Percentiles rank a stretch among this genome's conserved stretches.
These are phyloP conservation scores for Coniochaeta sp. DNA, from an alignment of 2,329 filamentous ascomycete genomes.

Conservation along the genomic window DNA sequence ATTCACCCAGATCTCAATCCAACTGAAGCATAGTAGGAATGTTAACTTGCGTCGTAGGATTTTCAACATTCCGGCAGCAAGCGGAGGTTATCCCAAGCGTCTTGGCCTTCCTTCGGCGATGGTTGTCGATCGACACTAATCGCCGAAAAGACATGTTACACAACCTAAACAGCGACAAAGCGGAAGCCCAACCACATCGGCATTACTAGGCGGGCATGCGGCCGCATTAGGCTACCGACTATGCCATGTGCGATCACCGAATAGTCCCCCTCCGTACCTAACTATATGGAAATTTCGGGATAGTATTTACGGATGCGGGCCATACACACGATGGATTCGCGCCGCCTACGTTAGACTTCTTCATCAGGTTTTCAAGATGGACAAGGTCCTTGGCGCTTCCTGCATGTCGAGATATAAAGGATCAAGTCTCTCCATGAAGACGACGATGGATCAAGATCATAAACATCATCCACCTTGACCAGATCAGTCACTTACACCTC, in stretches of 20 bases:
- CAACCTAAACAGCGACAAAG: background rate
- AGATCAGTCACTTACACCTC: background rate
- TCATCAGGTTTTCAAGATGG: background rate
- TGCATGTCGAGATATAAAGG: background rate
- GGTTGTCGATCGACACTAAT: background rate
- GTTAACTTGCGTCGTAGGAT: background rate
- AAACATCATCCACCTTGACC: background rate
- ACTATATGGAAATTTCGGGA: background rate
- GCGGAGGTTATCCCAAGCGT: background rate
- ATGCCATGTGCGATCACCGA: background rate
- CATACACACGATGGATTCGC: too few species aligned
- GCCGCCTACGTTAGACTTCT: background rate
- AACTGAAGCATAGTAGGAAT: too few species aligned
- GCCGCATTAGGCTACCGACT: background rate
- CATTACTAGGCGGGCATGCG: background rate
- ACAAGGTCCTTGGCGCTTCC: background rate
- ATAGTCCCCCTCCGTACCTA: background rate
- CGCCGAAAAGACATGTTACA: background rate
- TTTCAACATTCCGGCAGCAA: background rate
- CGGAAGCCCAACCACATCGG: background rate
- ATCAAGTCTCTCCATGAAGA: background rate
- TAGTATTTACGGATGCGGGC: background rate
- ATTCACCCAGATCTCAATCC: background rate
- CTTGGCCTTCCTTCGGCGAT: background rate
- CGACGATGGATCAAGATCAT: background rate